These are phyloP conservation scores for Rugosomyces carneus DNA, from an alignment of 1,284 basidiomycete genomes.

Conservation along the genomic window DNA sequence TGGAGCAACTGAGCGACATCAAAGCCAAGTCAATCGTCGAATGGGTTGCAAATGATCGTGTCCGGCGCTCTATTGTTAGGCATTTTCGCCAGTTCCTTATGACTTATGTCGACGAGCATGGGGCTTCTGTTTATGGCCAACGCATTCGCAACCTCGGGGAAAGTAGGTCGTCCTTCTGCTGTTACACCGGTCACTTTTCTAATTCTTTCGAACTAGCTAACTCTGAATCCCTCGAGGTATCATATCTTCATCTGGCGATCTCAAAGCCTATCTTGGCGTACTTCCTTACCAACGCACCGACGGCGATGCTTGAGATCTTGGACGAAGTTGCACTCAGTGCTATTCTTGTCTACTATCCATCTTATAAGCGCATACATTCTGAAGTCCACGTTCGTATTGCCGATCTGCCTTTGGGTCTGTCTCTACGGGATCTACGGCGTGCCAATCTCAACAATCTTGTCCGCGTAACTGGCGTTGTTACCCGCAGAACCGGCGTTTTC, in stretches of 20 bases:
- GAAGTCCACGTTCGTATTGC: conserved; percentile 98
- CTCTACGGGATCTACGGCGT: conserved; percentile 91
- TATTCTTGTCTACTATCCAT: conserved; percentile 93
- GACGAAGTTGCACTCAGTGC: conserved; percentile 94
- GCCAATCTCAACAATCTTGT: conserved; percentile 93
- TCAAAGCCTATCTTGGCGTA: conserved; percentile 95
- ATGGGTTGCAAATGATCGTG: conserved; percentile 93
- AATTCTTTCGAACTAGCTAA: conserved; percentile 56
- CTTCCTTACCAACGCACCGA: conserved; percentile 93
- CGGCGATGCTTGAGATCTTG: conserved; percentile 90
- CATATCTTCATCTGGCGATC: conserved; percentile 86
- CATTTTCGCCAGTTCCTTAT: conserved; percentile 96
- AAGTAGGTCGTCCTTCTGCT: conserved; percentile 49
- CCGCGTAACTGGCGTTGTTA: conserved; percentile 95
- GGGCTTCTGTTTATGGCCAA: conserved; percentile 91
- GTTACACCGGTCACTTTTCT: not conserved
- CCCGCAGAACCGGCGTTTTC: conserved; percentile 92
- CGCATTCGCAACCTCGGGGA: conserved; percentile 93
- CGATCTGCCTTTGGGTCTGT: conserved; percentile 85
- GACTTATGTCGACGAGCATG: conserved; percentile 91
- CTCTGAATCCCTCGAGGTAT: conserved; percentile 95
- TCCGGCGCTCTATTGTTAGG: conserved; percentile 83
- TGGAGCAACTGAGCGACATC: conserved; percentile 96
- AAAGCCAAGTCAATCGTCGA: conserved; percentile 96
- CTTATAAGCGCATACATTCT: conserved; percentile 94